Percentiles rank a stretch among this genome's conserved stretches.
These are phyloP conservation scores for Tetrahymena borealis DNA, from an alignment of 73 alveolate species.

Conservation along the genomic window DNA sequence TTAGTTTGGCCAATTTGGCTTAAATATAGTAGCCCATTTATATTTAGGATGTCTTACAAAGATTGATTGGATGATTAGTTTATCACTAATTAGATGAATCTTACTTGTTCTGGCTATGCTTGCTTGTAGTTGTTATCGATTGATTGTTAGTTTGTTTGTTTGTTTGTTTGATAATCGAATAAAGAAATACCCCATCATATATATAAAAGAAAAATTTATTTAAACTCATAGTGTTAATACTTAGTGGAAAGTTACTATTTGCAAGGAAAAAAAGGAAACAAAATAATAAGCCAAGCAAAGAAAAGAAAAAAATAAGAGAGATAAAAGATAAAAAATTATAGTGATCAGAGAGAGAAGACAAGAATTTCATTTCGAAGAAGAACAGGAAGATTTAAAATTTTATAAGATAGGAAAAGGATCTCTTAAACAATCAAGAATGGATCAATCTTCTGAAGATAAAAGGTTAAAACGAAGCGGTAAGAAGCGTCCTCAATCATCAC, in stretches of 20 bases:
- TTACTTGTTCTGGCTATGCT: background rate
- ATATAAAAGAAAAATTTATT: background rate
- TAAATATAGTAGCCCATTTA: background rate
- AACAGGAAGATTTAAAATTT: background rate
- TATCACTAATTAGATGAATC: background rate
- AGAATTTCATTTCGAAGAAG: background rate
- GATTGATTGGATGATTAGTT: too few species aligned
- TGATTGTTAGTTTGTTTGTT: background rate
- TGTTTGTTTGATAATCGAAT: background rate
- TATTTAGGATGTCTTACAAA: background rate
- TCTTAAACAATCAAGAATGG: background rate
- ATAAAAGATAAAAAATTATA: background rate
- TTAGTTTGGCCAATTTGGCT: background rate
- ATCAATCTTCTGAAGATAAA: background rate
- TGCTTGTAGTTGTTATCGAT: too few species aligned
- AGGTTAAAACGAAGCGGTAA: constrained; percentile 1
- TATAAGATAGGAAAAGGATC: background rate
- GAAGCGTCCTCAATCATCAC: background rate
- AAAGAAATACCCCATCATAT: background rate
- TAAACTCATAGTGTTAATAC: background rate
- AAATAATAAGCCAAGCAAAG: background rate
- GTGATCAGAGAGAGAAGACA: constrained; percentile 1
- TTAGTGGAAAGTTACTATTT: background rate
- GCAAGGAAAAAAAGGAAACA: constrained; percentile 2
- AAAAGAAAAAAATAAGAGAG: background rate